These are phyloP conservation scores for Globisporangium iwayamae DNA, from an alignment of 352 stramenopile species.

Conservation along the genomic window DNA sequence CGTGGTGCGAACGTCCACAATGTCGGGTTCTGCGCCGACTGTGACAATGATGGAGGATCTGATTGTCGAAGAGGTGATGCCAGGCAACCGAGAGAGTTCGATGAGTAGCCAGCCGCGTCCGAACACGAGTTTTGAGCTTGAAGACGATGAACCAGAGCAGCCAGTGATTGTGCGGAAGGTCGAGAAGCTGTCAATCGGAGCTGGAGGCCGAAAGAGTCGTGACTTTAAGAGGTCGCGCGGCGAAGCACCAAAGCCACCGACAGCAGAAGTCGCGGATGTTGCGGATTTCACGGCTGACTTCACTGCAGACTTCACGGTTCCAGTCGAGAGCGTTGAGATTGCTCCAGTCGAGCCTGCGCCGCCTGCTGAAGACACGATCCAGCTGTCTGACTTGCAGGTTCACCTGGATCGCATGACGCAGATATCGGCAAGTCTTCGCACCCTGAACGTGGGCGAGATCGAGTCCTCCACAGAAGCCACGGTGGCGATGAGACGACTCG, in stretches of 20 bases:
- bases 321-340: constrained; percentile 7
- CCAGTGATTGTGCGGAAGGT: constrained; percentile 49
- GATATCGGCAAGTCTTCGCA: constrained; percentile 55
- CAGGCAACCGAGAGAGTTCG: constrained; percentile 24
- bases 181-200: constrained; percentile 37
- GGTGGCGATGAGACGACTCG: constrained; percentile 44
- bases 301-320: constrained; percentile 19
- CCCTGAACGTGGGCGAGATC: constrained; percentile 41
- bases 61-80: constrained; percentile 49
- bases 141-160: constrained; percentile 21
- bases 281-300: constrained; percentile 25
- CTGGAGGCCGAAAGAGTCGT: constrained; percentile 31
- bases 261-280: constrained; percentile 22
- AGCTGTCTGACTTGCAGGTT: constrained; percentile 62
- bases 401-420: constrained; percentile 75
- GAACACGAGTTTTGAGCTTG: constrained; percentile 13
- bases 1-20: neutral
- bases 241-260: constrained; percentile 4
- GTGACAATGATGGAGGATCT: constrained; percentile 33
- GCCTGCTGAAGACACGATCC: constrained; percentile 25
- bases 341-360: neutral
- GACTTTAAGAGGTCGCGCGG: constrained; percentile 15
- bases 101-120: constrained; percentile 19
- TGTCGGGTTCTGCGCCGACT: neutral
- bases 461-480: constrained; percentile 39